Evolutionary conservation across 495 filamentous ascomycete genomes (phyloP).

Genomic region (Pyrenopolyporus hunteri): DNA sequence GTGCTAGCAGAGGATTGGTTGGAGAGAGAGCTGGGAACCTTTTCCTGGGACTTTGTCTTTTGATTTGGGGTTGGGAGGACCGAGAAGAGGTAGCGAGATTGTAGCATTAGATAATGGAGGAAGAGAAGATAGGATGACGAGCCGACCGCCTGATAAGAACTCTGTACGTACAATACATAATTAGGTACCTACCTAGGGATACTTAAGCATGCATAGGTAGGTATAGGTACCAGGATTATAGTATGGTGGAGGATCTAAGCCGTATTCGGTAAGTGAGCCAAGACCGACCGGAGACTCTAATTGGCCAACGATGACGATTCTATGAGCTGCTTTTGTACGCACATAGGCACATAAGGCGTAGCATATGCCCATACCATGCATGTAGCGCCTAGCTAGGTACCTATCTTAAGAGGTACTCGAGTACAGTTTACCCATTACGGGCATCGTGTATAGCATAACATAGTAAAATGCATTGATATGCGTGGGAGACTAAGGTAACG

Average conservation of each 20-base stretch:
- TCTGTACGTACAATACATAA: background rate
- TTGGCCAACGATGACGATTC: conserved; percentile 33
- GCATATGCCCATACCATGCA: background rate
- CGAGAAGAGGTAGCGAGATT: conserved; percentile 1
- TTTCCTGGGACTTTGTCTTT: too few relatives aligned
- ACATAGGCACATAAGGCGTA: background rate
- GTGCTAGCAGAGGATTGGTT: conserved; percentile 22
- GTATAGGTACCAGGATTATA: too few relatives aligned
- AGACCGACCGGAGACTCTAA: conserved; percentile 18
- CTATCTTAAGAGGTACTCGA: background rate
- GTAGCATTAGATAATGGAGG: conserved; percentile 10
- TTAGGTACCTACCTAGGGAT: background rate
- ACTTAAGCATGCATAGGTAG: too few relatives aligned
- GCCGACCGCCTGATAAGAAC: conserved; percentile 39
- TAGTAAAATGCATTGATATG: background rate
- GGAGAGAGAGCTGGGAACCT: conserved; percentile 5
- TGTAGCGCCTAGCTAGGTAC: too few relatives aligned
- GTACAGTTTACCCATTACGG: background rate
- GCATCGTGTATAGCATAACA: too few relatives aligned
- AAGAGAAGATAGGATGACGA: conserved; percentile 34
- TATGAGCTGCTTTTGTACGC: conserved; percentile 21
- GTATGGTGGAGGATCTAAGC: too few relatives aligned
- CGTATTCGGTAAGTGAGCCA: conserved; percentile 18
- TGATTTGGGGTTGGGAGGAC: conserved; percentile 23
- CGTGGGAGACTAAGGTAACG: background rate